Conservation (phyloP, 2,329 filamentous ascomycete genomes). For the Aspergillus aculeatinus region DNA sequence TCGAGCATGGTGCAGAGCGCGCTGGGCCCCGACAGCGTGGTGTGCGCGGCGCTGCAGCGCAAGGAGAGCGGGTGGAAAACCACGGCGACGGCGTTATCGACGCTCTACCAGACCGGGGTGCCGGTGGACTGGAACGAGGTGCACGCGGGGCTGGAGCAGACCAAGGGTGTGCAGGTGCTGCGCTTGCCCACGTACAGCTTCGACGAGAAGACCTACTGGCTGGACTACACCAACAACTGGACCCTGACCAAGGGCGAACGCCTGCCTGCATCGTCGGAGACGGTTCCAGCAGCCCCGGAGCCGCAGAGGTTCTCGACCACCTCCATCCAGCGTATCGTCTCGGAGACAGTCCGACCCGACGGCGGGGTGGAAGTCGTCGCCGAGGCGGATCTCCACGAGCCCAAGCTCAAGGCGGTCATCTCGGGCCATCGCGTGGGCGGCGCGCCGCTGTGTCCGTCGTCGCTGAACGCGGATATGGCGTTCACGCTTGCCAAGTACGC, state of each 20-base stretch:
- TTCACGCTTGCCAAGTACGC: no score
- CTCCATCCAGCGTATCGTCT: no score
- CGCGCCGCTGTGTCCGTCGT: no score
- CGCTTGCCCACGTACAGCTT: slow-evolving; percentile 66
- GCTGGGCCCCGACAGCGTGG: slow-evolving; percentile 55
- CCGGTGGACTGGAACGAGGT: slow-evolving; percentile 70
- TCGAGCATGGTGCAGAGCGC: slow-evolving; percentile 67
- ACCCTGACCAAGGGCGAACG: slow-evolving; percentile 64
- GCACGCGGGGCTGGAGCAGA: slow-evolving; percentile 58
- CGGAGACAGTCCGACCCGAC: no score
- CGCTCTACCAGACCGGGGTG: slow-evolving; percentile 63
- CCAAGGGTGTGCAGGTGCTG: slow-evolving; percentile 54
- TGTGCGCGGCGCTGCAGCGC: slow-evolving; percentile 62
- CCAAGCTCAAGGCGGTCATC: no score
- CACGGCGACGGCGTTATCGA: slow-evolving; percentile 56
- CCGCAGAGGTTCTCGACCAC: no score
- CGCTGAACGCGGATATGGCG: no score
- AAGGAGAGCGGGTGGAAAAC: slow-evolving; percentile 65
- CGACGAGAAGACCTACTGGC: slow-evolving; percentile 71
- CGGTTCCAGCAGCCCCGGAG: no score
- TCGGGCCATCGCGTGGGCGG: no score
- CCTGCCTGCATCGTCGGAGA: no score
- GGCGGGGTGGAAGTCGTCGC: no score
- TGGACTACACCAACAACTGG: slow-evolving; percentile 72
- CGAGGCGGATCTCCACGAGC: no score